phyloP scores from a whole-genome alignment of 305 asterid genomes.

The Fraxinus floribunda region DNA sequence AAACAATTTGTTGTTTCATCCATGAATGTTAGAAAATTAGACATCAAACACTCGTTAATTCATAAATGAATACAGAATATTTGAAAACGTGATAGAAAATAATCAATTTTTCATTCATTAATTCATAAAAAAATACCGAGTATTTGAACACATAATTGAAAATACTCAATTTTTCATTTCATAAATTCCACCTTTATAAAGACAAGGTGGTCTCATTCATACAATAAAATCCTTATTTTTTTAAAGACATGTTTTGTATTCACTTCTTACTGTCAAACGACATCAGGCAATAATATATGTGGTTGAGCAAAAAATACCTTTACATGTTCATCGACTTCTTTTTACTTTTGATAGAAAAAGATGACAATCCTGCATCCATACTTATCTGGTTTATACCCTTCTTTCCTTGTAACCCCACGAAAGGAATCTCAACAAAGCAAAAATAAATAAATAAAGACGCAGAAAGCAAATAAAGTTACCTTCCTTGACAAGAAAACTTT shows the following conservation, averaged over 20 bases:
- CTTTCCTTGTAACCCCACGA: constrained; percentile 47
- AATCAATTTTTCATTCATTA: not conserved
- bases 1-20: not conserved
- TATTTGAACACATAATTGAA: not conserved
- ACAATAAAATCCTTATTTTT: not conserved
- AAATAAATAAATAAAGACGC: constrained; percentile 18
- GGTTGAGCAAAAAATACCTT: not conserved
- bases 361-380: constrained; percentile 15
- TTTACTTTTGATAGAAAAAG: not conserved
- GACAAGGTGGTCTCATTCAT: not conserved
- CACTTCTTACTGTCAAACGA: not conserved
- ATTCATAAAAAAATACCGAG: not conserved
- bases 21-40: not conserved
- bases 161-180: not conserved
- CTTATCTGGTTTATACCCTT: constrained; percentile 57
- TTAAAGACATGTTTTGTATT: not conserved
- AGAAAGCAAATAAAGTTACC: constrained; percentile 47
- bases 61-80: too few relatives aligned
- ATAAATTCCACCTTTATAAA: too few relatives aligned
- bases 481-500: constrained; percentile 57
- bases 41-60: not conserved
- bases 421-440: constrained; percentile 37
- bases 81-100: not conserved
- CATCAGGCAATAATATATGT: not conserved
- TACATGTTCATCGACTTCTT: not conserved